Evolutionary conservation across 768 basidiomycete genomes (phyloP).

Genomic region (Suillus spraguei): DNA sequence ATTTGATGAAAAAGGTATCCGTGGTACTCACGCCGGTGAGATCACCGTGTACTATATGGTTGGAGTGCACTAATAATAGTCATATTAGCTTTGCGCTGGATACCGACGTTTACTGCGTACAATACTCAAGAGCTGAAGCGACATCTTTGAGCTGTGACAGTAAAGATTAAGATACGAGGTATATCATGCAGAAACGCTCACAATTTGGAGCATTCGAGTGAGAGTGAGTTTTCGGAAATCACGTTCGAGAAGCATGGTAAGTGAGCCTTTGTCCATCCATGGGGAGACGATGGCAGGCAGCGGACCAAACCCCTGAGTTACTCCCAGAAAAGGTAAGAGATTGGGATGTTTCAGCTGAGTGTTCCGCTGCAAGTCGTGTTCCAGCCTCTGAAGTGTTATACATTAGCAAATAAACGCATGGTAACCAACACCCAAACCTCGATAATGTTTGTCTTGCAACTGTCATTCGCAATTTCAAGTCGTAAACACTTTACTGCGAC

Average conservation of each 20-base stretch:
- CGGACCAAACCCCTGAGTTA: conserved; percentile 28
- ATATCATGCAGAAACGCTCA: conserved; percentile 7
- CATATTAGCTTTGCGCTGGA: not conserved
- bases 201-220: conserved; percentile 20
- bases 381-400: conserved; percentile 18
- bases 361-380: conserved; percentile 33
- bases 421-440: not conserved
- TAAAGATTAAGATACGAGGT: not conserved
- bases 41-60: conserved; percentile 34
- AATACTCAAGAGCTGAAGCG: conserved; percentile 8
- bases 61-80: conserved; percentile 4
- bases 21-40: conserved; percentile 28
- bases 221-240: conserved; percentile 11
- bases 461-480: not conserved
- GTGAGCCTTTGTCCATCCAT: conserved; percentile 20
- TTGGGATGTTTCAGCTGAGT: conserved; percentile 22
- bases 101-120: not conserved
- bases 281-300: conserved; percentile 25
- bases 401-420: not conserved
- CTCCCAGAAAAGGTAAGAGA: conserved; percentile 39
- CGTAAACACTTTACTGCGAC: conserved; percentile 4
- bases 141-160: conserved; percentile 8
- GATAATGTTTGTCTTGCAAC: not conserved
- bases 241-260: conserved; percentile 14
- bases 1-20: not conserved